Evolutionary conservation across 345 rosid genomes (phyloP), one percentile per base, ranked within the genome.

Genomic region (Atalantia buxifolia): DNA sequence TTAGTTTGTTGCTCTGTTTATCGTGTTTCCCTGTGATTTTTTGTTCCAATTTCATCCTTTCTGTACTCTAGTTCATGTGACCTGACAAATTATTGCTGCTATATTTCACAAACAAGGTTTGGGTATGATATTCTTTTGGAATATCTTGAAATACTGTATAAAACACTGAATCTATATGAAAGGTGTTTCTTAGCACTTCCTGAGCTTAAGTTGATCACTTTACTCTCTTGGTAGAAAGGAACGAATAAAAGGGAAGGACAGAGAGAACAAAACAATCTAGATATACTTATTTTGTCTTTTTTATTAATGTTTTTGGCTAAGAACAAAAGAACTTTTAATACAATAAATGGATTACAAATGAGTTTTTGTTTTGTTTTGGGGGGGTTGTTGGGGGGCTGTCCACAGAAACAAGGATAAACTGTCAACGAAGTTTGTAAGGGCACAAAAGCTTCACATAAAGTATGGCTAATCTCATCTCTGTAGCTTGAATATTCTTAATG

Each of bases 1-100:
- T 95, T 36, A 87, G 95, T 83, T 78, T 84, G 94, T 82, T 76
- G 81, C 69, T 77, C 9, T 62, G 42, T 38, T 59, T 24, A 19
- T 63, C 16, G 40, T 67, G 55, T 50, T 75, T 76, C 66, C 78
- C 65, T 56, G 12, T 69, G 10, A 63, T 79, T 30, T 66, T 65
- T 24, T 25, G 57, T 72, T 57, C 27, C 56, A 45, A 10, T 18
- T 62, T 57, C 33, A 56, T 35, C 21, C 40, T 42, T 28, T 62
- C 28, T 61, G 31, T 50, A 31, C 4, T 75, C 70, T 45, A 13
- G 4, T 6, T 64, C 21, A 28, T 65, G n/a, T 48, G 78, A 24
- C 36, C 19, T 61, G 25, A 61, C 6, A 60, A 60, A 55, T 14
- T 60, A 12, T 57, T 16, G 66, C 10, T 36, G 31, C 28, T 35